Conservation (phyloP, 495 filamentous ascomycete genomes). For the Chlorociboria aeruginascens region DNA sequence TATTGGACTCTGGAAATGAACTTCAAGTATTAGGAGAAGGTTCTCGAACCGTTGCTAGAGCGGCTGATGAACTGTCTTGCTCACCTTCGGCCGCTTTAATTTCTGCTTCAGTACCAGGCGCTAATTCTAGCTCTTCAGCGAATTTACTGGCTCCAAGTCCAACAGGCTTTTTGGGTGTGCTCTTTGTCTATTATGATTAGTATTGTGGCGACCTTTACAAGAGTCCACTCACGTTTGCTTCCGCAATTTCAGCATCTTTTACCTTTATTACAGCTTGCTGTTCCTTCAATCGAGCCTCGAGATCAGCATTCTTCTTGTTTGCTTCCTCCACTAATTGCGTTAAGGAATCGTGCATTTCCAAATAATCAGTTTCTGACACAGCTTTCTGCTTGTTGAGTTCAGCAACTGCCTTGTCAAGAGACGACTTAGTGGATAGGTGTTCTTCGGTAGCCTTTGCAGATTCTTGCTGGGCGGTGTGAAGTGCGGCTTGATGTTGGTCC, state of each 20-base stretch:
- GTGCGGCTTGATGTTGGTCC: slow-evolving; percentile 13
- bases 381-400: slow-evolving; percentile 23
- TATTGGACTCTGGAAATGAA: slow-evolving; percentile 1
- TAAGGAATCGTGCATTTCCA: slow-evolving; percentile 41
- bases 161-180: slow-evolving; percentile 16
- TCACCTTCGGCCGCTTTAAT: slow-evolving; percentile 38
- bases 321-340: slow-evolving; percentile 35
- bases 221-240: slow-evolving; percentile 30
- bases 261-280: slow-evolving; percentile 23
- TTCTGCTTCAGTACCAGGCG: slow-evolving; percentile 16
- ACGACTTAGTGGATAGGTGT: slow-evolving; percentile 23
- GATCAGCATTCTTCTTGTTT: slow-evolving; percentile 20
- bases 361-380: slow-evolving; percentile 34
- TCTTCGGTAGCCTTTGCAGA: slow-evolving; percentile 17
- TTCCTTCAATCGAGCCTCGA: slow-evolving; percentile 14
- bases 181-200: slow-evolving; percentile 9
- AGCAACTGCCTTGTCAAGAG: slow-evolving; percentile 24
- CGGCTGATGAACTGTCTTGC: slow-evolving; percentile 40
- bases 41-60: slow-evolving; percentile 43
- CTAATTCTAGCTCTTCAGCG: slow-evolving; percentile 21
- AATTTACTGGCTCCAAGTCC: slow-evolving; percentile 35
- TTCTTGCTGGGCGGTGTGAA: slow-evolving; percentile 15
- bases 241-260: slow-evolving; percentile 41
- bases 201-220: neutral
- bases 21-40: slow-evolving; percentile 27